phyloP scores from a whole-genome alignment of 2,329 filamentous ascomycete species.

The Fusarium dimerum region DNA sequence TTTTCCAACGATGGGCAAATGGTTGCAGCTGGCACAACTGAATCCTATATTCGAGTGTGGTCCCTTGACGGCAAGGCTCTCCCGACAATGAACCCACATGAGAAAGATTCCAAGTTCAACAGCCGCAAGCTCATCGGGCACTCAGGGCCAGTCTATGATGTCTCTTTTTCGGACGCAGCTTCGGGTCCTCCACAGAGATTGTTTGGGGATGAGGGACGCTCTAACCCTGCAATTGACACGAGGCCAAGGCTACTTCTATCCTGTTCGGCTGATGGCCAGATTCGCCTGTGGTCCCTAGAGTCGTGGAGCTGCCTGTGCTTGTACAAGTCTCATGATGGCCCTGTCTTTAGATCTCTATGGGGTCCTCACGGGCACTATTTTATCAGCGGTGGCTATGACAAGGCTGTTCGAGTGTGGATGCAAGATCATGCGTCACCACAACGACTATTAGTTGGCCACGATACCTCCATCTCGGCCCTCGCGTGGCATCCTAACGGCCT shows the following conservation, averaged over 20 bases:
- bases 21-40: constrained; percentile 84
- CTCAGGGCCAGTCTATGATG: constrained; percentile 82
- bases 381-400: constrained; percentile 82
- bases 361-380: constrained; percentile 96
- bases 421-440: constrained; percentile 90
- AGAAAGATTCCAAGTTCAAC: constrained; percentile 60
- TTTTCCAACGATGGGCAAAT: constrained; percentile 90
- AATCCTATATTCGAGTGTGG: constrained; percentile 97
- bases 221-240: constrained; percentile 48
- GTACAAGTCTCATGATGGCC: constrained; percentile 90
- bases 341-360: constrained; percentile 87
- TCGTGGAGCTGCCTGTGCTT: constrained; percentile 90
- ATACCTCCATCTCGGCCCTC: constrained; percentile 88
- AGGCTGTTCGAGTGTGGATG: constrained; percentile 86
- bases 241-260: constrained; percentile 79
- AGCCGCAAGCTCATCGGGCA: constrained; percentile 82
- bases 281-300: constrained; percentile 91
- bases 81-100: constrained; percentile 61
- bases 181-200: constrained; percentile 51
- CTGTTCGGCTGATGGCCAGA: constrained; percentile 80
- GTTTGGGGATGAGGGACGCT: constrained; percentile 50
- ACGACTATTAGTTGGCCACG: constrained; percentile 87
- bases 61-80: constrained; percentile 83
- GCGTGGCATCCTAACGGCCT: constrained; percentile 92
- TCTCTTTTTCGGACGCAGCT: constrained; percentile 80